Evolutionary conservation across 2,329 filamentous ascomycete species (phyloP).

Genomic region (Fusarium falciforme): DNA sequence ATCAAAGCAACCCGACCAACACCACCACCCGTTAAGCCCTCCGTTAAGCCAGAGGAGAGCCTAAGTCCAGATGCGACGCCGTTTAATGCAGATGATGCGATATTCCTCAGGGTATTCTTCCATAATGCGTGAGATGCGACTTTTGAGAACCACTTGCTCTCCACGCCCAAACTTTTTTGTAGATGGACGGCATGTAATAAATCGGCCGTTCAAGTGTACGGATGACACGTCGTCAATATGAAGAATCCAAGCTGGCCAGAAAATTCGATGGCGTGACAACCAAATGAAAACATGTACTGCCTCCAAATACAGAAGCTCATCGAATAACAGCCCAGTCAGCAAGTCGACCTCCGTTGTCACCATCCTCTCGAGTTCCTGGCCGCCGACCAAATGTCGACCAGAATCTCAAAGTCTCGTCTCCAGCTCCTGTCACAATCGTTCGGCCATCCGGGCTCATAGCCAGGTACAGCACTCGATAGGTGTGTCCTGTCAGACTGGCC

Average conservation of each 20-base stretch:
- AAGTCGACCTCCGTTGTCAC: slow-evolving; percentile 71
- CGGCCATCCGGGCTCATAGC: slow-evolving; percentile 97
- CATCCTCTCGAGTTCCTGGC: slow-evolving; percentile 76
- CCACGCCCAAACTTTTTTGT: slow-evolving; percentile 3
- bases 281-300: not conserved
- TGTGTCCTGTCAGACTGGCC: slow-evolving; percentile 93
- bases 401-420: slow-evolving; percentile 94
- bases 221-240: not conserved
- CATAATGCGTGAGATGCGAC: slow-evolving; percentile 36
- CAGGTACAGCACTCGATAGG: slow-evolving; percentile 93
- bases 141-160: slow-evolving; percentile 26
- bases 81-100: slow-evolving; percentile 45
- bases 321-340: slow-evolving; percentile 88
- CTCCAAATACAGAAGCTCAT: slow-evolving; percentile 43
- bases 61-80: slow-evolving; percentile 44
- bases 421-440: slow-evolving; percentile 93
- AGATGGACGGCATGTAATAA: slow-evolving; percentile 5
- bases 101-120: slow-evolving; percentile 37
- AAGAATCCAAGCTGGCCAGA: not conserved
- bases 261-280: not conserved
- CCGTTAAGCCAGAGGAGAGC: slow-evolving; percentile 25
- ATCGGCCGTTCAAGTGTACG: not conserved
- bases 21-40: slow-evolving; percentile 32
- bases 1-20: slow-evolving; percentile 41
- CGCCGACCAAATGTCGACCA: slow-evolving; percentile 96